Conservation (phyloP, 1,284 basidiomycete genomes). For the Microbotryum intermedium region DNA sequence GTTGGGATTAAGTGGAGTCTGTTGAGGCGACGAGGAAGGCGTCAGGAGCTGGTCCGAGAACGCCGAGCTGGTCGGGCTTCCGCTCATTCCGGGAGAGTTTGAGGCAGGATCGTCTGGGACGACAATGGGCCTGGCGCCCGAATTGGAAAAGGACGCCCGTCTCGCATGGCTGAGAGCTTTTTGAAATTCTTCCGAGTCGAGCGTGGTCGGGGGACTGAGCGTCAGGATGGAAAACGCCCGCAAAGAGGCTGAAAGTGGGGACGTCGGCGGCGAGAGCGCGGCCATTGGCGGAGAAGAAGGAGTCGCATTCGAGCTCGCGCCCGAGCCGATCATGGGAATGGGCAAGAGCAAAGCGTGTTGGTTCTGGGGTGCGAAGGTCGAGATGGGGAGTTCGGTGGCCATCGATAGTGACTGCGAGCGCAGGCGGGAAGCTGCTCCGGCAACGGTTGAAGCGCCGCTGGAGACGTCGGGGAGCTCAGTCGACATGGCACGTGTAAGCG, state of each 20-base stretch:
- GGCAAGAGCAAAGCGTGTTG: too few species aligned
- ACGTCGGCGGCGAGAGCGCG: background rate
- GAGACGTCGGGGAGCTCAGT: too few species aligned
- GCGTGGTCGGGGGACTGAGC: slow-evolving; percentile 5
- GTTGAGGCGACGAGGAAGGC: slow-evolving; percentile 13
- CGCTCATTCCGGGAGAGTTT: background rate
- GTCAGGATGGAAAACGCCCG: slow-evolving; percentile 18
- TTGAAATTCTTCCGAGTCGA: slow-evolving; percentile 20
- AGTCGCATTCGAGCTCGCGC: too few species aligned
- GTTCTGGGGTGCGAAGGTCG: too few species aligned
- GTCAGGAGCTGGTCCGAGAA: slow-evolving; percentile 19
- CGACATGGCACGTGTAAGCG: too few species aligned
- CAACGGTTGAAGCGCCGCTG: too few species aligned
- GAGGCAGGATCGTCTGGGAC: background rate
- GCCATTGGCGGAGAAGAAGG: too few species aligned
- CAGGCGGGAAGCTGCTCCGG: too few species aligned
- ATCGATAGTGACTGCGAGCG: too few species aligned
- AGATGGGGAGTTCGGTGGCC: too few species aligned
- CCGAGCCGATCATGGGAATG: too few species aligned
- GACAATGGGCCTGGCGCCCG: background rate
- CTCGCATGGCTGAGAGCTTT: slow-evolving; percentile 22
- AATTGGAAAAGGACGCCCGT: slow-evolving; percentile 8
- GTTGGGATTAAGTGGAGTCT: background rate
- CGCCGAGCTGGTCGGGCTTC: slow-evolving; percentile 5
- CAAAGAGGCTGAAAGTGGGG: slow-evolving; percentile 20